A percentile compares a stretch with the other conserved stretches of the same genome.
Evolutionary conservation across 169 alveolate genomes (phyloP).

Genomic region (Toxoplasma gondii): DNA sequence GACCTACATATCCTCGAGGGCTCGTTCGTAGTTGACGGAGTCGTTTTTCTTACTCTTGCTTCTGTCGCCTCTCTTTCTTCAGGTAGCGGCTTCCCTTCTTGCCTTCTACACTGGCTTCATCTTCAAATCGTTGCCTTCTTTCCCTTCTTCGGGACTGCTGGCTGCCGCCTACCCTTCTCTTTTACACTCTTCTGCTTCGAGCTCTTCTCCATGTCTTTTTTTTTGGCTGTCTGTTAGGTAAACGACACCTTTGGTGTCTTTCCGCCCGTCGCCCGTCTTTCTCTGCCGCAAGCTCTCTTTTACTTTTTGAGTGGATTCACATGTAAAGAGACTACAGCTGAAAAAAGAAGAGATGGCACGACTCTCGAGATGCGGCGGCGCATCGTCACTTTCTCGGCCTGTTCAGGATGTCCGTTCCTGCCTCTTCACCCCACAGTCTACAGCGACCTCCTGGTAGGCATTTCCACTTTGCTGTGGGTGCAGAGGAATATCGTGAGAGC

Average conservation of each 20-base stretch:
- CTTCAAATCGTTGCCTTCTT: no score
- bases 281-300: slow-evolving; percentile 91
- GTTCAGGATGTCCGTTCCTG: slow-evolving; percentile 95
- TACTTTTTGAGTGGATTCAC: slow-evolving; percentile 96
- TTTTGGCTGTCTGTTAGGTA: not conserved
- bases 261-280: slow-evolving; percentile 92
- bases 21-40: not conserved
- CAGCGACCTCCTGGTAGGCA: slow-evolving; percentile 82
- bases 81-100: no score
- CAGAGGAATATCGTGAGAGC: no score
- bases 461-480: not conserved
- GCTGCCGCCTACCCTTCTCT: not conserved
- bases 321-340: slow-evolving; percentile 94
- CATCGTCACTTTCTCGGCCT: slow-evolving; percentile 95
- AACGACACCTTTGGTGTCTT: slow-evolving; percentile 96
- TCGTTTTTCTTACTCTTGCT: slow-evolving; percentile 5
- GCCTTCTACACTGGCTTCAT: no score
- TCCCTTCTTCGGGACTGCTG: not conserved
- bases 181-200: not conserved
- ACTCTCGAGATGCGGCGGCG: slow-evolving; percentile 73
- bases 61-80: slow-evolving; percentile 89
- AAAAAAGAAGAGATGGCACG: slow-evolving; percentile 85
- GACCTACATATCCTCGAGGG: not conserved
- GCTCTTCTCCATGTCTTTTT: not conserved
- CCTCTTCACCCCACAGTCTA: slow-evolving; percentile 93